Evolutionary conservation across 129 eudicot genomes (phyloP), one percentile per base, ranked within the genome.

Genomic region (Lactuca sativa): DNA sequence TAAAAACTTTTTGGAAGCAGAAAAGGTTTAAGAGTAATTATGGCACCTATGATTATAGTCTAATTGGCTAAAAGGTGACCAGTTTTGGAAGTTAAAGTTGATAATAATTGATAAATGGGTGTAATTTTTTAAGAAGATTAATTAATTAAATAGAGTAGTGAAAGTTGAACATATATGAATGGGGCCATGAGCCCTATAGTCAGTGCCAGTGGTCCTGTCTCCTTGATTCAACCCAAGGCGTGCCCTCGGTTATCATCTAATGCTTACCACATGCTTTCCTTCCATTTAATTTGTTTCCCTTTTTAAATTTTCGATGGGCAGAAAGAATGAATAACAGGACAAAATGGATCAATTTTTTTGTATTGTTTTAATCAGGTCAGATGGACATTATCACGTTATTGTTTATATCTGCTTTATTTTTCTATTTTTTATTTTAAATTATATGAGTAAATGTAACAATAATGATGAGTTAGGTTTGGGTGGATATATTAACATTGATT

Each of bases 161-260:
- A 53, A 53, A 53, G 67, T 79, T 58, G 69, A 18, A 51, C 59
- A 44, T n/a, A 56, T 73, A 68, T 11, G 61, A 75, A 67, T 75
- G 74, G 80, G 67, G 57, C 62, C 57, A 75, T 71, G 83, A 78
- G 80, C 70, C 78, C 63, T 15, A 47, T 58, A 38, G 79, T 75
- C 67, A 73, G 90, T 78, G 79, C 40, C 74, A 59, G 80, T 75
- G 83, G 86, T 84, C 82, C 78, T 87, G 95, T 87, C 90, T 81
- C 89, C 95, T 80, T 83, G 81, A 81, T 82, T 84, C 92, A 77
- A 83, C 80, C 86, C 86, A 81, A 84, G 25, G 95, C 97, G 89
- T 85, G 97, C 95, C 82, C 89, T 90, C 83, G 95, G 72, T 66
- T 70, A 44, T 69, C 86, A 60, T 81, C 41, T 83, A 83, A 66